Evolutionary conservation across 495 filamentous ascomycete species (phyloP).

Genomic region (Penicillium taxi): DNA sequence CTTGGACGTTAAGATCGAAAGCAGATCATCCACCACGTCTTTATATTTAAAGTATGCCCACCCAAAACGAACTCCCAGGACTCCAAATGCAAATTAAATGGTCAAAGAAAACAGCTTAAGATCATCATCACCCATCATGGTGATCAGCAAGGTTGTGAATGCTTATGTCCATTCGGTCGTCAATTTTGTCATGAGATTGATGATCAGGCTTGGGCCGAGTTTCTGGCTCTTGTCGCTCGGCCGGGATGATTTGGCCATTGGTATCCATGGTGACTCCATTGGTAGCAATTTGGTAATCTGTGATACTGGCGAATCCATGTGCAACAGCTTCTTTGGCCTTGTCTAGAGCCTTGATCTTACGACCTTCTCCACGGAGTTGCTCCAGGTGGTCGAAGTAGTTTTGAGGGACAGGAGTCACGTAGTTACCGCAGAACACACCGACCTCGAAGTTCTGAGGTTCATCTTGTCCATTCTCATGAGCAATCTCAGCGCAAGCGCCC

Average conservation of each 20-base stretch:
- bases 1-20: no score
- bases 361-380: conserved; percentile 60
- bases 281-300: conserved; percentile 54
- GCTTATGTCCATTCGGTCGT: conserved; percentile 52
- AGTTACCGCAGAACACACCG: conserved; percentile 92
- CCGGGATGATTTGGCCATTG: conserved; percentile 51
- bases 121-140: conserved; percentile 19
- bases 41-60: conserved; percentile 8
- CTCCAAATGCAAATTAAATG: conserved; percentile 12
- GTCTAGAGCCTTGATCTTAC: conserved; percentile 63
- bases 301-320: conserved; percentile 54
- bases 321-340: conserved; percentile 61
- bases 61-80: conserved; percentile 13
- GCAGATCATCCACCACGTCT: not conserved
- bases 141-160: conserved; percentile 53
- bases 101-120: conserved; percentile 8
- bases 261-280: conserved; percentile 52
- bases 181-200: conserved; percentile 34
- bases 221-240: conserved; percentile 9
- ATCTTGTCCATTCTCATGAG: conserved; percentile 44
- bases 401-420: conserved; percentile 74
- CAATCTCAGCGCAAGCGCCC: conserved; percentile 66
- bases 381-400: conserved; percentile 86
- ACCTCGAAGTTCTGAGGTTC: conserved; percentile 69
- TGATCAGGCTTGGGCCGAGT: conserved; percentile 6